phyloP scores from a whole-genome alignment of 2,329 filamentous ascomycete species.

The Aspergillus pseudotamarii region DNA sequence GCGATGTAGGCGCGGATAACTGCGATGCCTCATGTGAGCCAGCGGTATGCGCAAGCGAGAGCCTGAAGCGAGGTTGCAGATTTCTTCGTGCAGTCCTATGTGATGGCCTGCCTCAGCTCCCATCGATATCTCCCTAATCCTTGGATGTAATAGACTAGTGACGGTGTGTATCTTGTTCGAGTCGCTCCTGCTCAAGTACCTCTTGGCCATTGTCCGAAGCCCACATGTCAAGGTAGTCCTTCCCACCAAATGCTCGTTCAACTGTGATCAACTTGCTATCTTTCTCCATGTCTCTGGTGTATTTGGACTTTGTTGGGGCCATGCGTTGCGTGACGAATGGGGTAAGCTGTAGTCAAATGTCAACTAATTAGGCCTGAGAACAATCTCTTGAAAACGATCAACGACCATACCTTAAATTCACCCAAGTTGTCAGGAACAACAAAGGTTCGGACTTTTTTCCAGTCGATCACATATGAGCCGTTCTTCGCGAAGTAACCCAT shows the following conservation, averaged over 20 bases:
- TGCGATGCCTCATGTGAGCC: neutral
- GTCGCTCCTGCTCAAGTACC: conserved; percentile 29
- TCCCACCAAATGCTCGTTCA: conserved; percentile 35
- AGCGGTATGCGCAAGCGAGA: neutral
- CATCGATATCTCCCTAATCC: neutral
- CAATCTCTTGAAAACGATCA: neutral
- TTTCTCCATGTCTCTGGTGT: conserved; percentile 35
- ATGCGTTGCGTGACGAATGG: conserved; percentile 51
- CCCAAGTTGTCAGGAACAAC: conserved; percentile 72
- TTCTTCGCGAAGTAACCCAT: conserved; percentile 76
- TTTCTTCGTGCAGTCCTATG: neutral
- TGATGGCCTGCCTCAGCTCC: neutral
- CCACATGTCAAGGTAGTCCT: conserved; percentile 45
- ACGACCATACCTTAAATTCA: conserved; percentile 67
- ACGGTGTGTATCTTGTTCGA: conserved; percentile 18
- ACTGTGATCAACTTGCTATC: conserved; percentile 28
- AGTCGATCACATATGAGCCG: conserved; percentile 74
- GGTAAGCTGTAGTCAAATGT: conserved; percentile 37
- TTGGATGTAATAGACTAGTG: conserved; percentile 16
- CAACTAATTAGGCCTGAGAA: neutral
- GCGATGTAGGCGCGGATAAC: neutral
- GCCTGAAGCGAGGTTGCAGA: neutral
- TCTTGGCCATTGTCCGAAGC: conserved; percentile 39
- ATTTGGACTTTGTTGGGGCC: conserved; percentile 38
- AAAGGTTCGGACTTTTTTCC: conserved; percentile 86